A percentile compares a stretch with the other conserved stretches of the same genome.
These are phyloP conservation scores for Phytophthora boehmeriae DNA, from an alignment of 352 stramenopile species.

Conservation along the genomic window DNA sequence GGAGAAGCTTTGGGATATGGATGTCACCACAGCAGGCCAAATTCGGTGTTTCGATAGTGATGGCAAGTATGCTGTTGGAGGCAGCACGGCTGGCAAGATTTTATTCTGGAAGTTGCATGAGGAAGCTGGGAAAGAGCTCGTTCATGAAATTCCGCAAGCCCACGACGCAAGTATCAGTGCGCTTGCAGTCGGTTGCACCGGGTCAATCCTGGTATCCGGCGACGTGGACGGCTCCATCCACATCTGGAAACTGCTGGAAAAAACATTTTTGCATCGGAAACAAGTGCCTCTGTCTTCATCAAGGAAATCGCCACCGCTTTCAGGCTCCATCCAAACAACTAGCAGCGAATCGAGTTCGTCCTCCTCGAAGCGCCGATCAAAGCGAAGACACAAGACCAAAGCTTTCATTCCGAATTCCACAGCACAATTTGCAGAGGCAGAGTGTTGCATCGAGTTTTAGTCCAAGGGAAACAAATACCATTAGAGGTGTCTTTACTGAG, in stretches of 20 bases:
- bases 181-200: slow-evolving; percentile 57
- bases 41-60: slow-evolving; percentile 77
- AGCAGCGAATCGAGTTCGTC: not conserved
- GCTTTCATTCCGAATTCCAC: slow-evolving; percentile 18
- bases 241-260: slow-evolving; percentile 57
- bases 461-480: not conserved
- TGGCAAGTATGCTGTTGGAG: slow-evolving; percentile 69
- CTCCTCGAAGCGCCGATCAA: not conserved
- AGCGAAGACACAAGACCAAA: not conserved
- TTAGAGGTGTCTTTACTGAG: slow-evolving; percentile 6
- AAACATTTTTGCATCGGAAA: not conserved
- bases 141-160: slow-evolving; percentile 65
- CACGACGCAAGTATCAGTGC: slow-evolving; percentile 70
- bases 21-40: slow-evolving; percentile 55
- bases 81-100: slow-evolving; percentile 62
- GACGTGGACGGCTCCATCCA: slow-evolving; percentile 64
- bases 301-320: slow-evolving; percentile 2
- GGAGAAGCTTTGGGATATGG: slow-evolving; percentile 58
- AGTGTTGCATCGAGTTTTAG: slow-evolving; percentile 46
- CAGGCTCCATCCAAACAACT: slow-evolving; percentile 34
- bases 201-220: slow-evolving; percentile 63
- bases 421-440: slow-evolving; percentile 33
- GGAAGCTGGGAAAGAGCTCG: slow-evolving; percentile 40
- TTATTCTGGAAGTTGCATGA: slow-evolving; percentile 76
- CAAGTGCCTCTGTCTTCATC: not conserved